These are phyloP conservation scores for Pisolithus sp. DNA, from an alignment of 768 basidiomycete genomes.

Conservation along the genomic window DNA sequence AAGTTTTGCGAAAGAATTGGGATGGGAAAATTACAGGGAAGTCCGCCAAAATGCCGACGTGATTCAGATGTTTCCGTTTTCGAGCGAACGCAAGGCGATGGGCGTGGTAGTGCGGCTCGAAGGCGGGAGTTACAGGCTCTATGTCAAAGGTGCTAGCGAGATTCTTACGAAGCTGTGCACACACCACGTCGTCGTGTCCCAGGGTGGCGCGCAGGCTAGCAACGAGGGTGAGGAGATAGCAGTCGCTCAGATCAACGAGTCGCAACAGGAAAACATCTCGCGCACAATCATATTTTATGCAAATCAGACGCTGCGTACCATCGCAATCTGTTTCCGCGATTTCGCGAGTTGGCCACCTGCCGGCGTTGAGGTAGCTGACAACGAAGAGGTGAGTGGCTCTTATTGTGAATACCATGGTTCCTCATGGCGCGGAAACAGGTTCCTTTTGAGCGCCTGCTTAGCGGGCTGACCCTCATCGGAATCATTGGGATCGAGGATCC, in stretches of 20 bases:
- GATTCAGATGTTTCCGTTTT: constrained; percentile 90
- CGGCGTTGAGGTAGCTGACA: constrained; percentile 32
- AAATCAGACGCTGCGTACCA: constrained; percentile 90
- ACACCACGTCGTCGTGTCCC: constrained; percentile 62
- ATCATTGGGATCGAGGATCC: constrained; percentile 97
- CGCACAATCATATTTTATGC: constrained; percentile 97
- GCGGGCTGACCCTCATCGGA: constrained; percentile 76
- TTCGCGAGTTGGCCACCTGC: constrained; percentile 80
- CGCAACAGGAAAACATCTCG: constrained; percentile 74
- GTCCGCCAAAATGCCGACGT: constrained; percentile 55
- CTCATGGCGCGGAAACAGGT: constrained; percentile 37
- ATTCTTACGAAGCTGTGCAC: constrained; percentile 77
- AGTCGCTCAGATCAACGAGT: constrained; percentile 54
- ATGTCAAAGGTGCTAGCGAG: constrained; percentile 92
- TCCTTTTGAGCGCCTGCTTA: constrained; percentile 60
- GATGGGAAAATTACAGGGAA: constrained; percentile 67
- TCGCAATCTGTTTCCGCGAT: constrained; percentile 91
- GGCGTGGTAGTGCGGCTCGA: constrained; percentile 70
- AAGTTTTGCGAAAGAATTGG: constrained; percentile 72
- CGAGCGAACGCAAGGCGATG: constrained; percentile 91
- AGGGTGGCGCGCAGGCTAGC: constrained; percentile 11
- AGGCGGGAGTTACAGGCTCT: constrained; percentile 55
- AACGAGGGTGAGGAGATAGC: constrained; percentile 36
- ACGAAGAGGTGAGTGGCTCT: constrained; percentile 47
- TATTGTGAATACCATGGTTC: background rate